Conservation (phyloP, 176 grass and related monocot species). For the Melocanna baccifera region DNA sequence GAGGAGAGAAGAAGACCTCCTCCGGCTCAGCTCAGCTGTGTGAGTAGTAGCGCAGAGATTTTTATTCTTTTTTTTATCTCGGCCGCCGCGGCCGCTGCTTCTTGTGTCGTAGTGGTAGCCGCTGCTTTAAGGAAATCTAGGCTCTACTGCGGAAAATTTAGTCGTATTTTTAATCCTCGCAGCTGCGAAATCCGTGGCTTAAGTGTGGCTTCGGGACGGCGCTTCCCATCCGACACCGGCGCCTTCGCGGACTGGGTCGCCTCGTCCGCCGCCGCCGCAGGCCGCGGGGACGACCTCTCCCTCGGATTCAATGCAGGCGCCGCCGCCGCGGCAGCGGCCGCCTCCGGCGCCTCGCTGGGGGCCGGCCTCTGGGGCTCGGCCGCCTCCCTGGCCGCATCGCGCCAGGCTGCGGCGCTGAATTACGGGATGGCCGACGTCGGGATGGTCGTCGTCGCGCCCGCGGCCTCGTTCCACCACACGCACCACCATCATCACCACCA, state of each 20-base stretch:
- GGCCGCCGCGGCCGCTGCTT: not conserved
- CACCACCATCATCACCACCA: constrained; percentile 66
- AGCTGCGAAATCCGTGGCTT: not conserved
- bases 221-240: constrained; percentile 98
- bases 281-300: constrained; percentile 78
- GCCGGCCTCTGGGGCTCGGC: constrained; percentile 38
- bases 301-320: constrained; percentile 94
- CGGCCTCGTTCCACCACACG: constrained; percentile 84
- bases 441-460: constrained; percentile 80
- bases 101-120: not conserved
- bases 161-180: constrained; percentile 28
- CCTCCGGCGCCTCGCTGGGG: constrained; percentile 50
- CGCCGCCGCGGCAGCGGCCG: constrained; percentile 41
- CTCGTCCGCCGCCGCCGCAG: constrained; percentile 57
- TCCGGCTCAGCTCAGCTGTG: not conserved
- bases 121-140: constrained; percentile 29
- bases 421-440: constrained; percentile 80
- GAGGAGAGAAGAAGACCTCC: not conserved
- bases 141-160: constrained; percentile 12
- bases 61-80: constrained; percentile 33
- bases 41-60: not conserved
- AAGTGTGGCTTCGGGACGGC: constrained; percentile 94
- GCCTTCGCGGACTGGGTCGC: constrained; percentile 97
- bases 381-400: not conserved
- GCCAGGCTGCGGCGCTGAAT: constrained; percentile 53